Conservation (phyloP, 345 rosid species). For the Brassica cretica region DNA sequence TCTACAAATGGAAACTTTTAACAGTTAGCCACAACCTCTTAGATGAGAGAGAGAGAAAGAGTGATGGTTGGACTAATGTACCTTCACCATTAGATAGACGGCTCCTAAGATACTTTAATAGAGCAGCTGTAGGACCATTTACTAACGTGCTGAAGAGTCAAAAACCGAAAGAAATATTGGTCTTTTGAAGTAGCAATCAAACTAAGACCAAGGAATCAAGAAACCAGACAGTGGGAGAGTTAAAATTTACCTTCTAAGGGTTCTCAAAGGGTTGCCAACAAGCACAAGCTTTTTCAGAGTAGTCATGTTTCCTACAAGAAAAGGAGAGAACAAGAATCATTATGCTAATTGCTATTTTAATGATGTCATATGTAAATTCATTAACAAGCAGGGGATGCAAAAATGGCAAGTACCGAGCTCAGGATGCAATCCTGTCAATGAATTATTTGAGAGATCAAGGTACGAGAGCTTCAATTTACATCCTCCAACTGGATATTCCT, state of each 20-base stretch:
- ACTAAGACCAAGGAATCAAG: slow-evolving; percentile 6
- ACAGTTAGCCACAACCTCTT: slow-evolving; percentile 19
- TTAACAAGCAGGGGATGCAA: slow-evolving; percentile 18
- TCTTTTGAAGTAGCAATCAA: slow-evolving; percentile 26
- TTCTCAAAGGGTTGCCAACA: slow-evolving; percentile 80
- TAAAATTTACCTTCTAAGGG: slow-evolving; percentile 70
- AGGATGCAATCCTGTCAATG: slow-evolving; percentile 80
- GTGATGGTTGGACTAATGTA: slow-evolving; percentile 32
- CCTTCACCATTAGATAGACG: slow-evolving; percentile 80
- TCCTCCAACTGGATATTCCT: slow-evolving; percentile 79
- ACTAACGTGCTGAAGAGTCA: slow-evolving; percentile 68
- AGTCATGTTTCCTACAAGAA: slow-evolving; percentile 70
- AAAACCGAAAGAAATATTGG: neutral
- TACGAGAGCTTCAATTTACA: slow-evolving; percentile 70
- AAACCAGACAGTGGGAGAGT: slow-evolving; percentile 9
- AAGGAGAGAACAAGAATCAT: slow-evolving; percentile 1
- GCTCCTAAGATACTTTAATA: slow-evolving; percentile 79
- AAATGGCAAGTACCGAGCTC: slow-evolving; percentile 65
- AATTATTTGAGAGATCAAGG: slow-evolving; percentile 91
- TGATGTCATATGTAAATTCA: neutral
- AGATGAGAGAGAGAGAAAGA: slow-evolving; percentile 20
- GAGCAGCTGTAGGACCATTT: slow-evolving; percentile 83
- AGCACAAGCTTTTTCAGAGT: slow-evolving; percentile 75
- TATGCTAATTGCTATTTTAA: neutral
- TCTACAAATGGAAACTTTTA: slow-evolving; percentile 43